Evolutionary conservation across 2,329 filamentous ascomycete species (phyloP).

Genomic region (Didymella keratinophila): DNA sequence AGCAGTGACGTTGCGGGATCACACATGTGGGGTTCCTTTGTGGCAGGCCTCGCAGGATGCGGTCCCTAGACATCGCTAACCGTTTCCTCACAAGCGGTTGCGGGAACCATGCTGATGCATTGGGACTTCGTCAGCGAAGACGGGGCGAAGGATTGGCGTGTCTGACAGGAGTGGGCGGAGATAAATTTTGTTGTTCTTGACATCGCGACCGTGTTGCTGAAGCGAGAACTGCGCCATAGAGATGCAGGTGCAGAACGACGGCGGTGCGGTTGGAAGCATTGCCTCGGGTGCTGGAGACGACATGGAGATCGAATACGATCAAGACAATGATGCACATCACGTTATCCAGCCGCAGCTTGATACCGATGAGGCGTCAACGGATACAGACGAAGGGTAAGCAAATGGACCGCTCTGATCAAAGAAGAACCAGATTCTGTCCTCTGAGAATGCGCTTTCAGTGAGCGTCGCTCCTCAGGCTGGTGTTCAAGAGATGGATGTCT

Average conservation of each 20-base stretch:
- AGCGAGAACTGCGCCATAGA: too few relatives aligned
- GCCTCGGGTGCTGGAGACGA: conserved; percentile 12
- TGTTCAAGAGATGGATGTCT: too few relatives aligned
- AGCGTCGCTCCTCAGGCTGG: too few relatives aligned
- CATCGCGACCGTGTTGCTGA: background rate
- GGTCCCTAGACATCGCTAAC: conserved; percentile 6
- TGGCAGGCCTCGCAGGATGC: conserved; percentile 3
- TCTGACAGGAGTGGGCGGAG: background rate
- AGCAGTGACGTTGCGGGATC: conserved; percentile 1
- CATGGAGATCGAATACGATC: conserved; percentile 29
- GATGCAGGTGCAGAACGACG: background rate
- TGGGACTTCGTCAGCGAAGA: conserved; percentile 10
- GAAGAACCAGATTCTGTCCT: too few relatives aligned
- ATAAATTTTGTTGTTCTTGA: background rate
- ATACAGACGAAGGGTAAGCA: conserved; percentile 27
- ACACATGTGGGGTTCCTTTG: conserved; percentile 3
- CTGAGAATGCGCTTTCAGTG: too few relatives aligned
- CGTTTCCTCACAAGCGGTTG: background rate
- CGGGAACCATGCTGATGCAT: background rate
- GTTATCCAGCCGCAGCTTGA: conserved; percentile 29
- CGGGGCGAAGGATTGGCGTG: conserved; percentile 3
- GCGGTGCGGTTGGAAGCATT: background rate
- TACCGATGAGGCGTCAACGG: conserved; percentile 26
- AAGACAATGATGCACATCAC: conserved; percentile 29
- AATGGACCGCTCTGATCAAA: too few relatives aligned